Evolutionary conservation across 306 rosid species (phyloP).

Genomic region (Echinosophora koreensis): DNA sequence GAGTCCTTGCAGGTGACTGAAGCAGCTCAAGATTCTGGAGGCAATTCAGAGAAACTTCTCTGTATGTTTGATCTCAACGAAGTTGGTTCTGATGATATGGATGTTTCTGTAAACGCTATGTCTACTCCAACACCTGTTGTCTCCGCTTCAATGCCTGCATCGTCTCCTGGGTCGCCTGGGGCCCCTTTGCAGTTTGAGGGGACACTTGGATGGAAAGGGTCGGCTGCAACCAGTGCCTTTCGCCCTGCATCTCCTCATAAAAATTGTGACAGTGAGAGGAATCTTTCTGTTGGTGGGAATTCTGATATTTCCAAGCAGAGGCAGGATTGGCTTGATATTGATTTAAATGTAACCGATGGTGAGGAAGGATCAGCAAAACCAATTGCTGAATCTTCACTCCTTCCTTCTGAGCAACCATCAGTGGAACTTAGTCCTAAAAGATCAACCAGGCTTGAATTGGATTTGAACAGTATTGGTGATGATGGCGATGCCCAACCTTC

Average conservation of each 20-base stretch:
- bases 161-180: constrained; percentile 61
- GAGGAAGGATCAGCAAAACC: constrained; percentile 77
- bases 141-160: constrained; percentile 77
- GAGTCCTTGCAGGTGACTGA: constrained; percentile 77
- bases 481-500: constrained; percentile 69
- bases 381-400: constrained; percentile 62
- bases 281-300: constrained; percentile 65
- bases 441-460: constrained; percentile 74
- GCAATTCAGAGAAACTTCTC: constrained; percentile 62
- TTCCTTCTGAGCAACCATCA: constrained; percentile 81
- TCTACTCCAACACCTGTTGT: constrained; percentile 73
- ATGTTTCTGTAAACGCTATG: constrained; percentile 54
- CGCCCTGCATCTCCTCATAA: constrained; percentile 93
- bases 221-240: constrained; percentile 94
- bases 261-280: constrained; percentile 67
- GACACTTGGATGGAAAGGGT: constrained; percentile 90
- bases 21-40: constrained; percentile 73
- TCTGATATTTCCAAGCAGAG: constrained; percentile 82
- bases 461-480: constrained; percentile 78
- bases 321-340: constrained; percentile 74
- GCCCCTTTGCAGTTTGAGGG: constrained; percentile 88
- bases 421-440: constrained; percentile 73
- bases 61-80: constrained; percentile 87
- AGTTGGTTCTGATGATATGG: constrained; percentile 75
- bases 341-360: constrained; percentile 79